Conservation (phyloP, 1,139 yeast genomes). For the Zygosaccharomyces sapae region DNA sequence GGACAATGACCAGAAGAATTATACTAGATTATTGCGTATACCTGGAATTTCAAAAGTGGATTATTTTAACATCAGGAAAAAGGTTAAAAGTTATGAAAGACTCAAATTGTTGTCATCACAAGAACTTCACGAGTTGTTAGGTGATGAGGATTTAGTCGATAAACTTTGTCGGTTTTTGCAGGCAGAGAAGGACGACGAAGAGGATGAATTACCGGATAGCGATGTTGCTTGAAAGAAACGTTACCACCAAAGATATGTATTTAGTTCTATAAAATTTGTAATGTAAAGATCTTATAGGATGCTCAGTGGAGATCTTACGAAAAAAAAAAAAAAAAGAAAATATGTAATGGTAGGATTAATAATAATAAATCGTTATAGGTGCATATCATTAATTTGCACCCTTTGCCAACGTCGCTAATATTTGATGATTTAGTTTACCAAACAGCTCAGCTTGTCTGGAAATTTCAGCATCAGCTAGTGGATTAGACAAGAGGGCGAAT, state of each 20-base stretch:
- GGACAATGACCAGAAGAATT: conserved; percentile 55
- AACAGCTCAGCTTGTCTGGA: conserved; percentile 24
- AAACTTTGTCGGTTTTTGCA: conserved; percentile 53
- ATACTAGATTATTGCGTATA: conserved; percentile 66
- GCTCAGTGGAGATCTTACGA: neutral
- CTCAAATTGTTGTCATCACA: conserved; percentile 48
- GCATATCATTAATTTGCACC: neutral
- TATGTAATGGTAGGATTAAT: neutral
- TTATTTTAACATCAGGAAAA: conserved; percentile 52
- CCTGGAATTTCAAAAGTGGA: conserved; percentile 81
- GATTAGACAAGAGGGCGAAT: conserved; percentile 26
- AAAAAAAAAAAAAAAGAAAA: neutral
- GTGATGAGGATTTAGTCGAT: conserved; percentile 59
- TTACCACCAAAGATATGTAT: neutral
- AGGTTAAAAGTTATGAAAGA: conserved; percentile 53
- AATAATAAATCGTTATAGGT: neutral
- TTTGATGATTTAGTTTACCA: conserved; percentile 22
- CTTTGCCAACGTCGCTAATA: conserved; percentile 13
- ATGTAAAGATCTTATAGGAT: neutral
- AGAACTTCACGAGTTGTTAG: conserved; percentile 54
- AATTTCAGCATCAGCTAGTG: conserved; percentile 25
- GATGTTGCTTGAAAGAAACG: neutral
- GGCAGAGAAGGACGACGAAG: conserved; percentile 19
- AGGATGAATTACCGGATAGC: conserved; percentile 7
- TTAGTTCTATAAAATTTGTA: conserved; percentile 1